Base-by-base conservation (phyloP, 2,329 filamentous ascomycete genomes). In the Claviceps monticola region DNA sequence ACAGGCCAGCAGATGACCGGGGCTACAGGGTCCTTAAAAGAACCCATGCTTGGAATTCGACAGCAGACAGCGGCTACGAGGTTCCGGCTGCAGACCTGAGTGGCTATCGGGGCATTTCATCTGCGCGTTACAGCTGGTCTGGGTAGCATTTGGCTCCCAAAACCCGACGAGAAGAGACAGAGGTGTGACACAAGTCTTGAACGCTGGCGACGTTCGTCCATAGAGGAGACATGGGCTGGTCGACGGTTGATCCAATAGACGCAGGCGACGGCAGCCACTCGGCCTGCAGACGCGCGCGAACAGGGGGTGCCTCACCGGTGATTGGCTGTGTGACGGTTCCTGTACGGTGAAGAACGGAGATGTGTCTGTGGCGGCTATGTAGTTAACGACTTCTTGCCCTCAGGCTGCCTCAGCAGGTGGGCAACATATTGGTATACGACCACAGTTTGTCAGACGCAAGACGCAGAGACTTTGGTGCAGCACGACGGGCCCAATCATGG, bases 201-300 rank as follows among this genome's bases (percentile, higher is more conserved):
- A 34, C 29, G 29, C 29, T 11, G 29, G 29, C 29, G 29, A 34
- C 29, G 29, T 34, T 34, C 29, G 29, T 4, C 29, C 29, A 34
- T 11, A 34, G 29, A 29, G 29, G 29, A 29, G 29, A 26, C 21
- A 47, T 48, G 26, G 34, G n/a, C 46, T 44, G 48, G 39, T 11
- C 50, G 38, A 37, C 16, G 16, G 21, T 17, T 17, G 13, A 45
- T 17, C 69, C 68, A 71, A 71, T 71, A 54, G 65, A 42, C 37
- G 5, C 16, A 4, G 37, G 46, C 29, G 41, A 16, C 48, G 49
- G 48, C 54, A 56, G 45, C 39, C 44, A 48, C 39, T 45, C 47
- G 50, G 50, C 52, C 23, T 64, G 63, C 62, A 70, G 64, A 66
- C 66, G 68, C 67, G 68, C 67, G 68, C 66, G 64, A 70, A 66